A percentile compares a stretch with the other conserved stretches of the same genome.
These are phyloP conservation scores for Carex parvula DNA, from an alignment of 176 grass and related monocot genomes.

Conservation along the genomic window DNA sequence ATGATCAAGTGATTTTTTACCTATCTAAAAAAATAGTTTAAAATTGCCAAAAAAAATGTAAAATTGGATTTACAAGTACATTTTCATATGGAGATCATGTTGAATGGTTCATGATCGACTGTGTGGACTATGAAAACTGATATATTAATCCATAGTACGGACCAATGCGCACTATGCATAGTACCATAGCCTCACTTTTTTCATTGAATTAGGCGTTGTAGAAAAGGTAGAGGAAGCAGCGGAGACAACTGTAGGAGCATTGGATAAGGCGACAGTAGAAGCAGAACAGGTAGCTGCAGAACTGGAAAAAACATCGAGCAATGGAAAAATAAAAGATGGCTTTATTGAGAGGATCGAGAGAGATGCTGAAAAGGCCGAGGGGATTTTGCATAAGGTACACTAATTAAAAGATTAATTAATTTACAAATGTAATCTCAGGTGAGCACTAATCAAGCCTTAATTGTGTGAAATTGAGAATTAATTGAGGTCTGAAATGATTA, in stretches of 20 bases:
- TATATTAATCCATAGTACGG: too few relatives aligned
- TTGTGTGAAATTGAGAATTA: not conserved
- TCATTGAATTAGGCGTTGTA: not conserved
- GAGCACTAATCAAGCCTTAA: not conserved
- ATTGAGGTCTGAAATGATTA: not conserved
- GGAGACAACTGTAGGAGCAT: not conserved
- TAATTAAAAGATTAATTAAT: not conserved
- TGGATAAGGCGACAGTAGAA: not conserved
- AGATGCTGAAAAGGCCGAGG: not conserved
- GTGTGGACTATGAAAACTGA: too few relatives aligned
- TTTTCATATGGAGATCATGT: too few relatives aligned
- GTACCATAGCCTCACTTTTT: not conserved
- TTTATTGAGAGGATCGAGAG: not conserved
- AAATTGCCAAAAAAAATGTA: too few relatives aligned
- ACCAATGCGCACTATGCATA: too few relatives aligned
- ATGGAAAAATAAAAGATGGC: not conserved
- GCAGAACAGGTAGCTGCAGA: not conserved
- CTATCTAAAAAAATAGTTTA: too few relatives aligned
- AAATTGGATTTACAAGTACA: too few relatives aligned
- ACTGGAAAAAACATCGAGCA: not conserved
- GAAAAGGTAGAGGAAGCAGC: constrained; percentile 5
- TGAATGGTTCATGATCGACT: too few relatives aligned
- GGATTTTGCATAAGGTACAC: constrained; percentile 4
- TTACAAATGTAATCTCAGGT: not conserved
- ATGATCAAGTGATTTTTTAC: too few relatives aligned